Evolutionary conservation across 148 eudicot genomes (phyloP).

Genomic region (Chenopodium quinoa): DNA sequence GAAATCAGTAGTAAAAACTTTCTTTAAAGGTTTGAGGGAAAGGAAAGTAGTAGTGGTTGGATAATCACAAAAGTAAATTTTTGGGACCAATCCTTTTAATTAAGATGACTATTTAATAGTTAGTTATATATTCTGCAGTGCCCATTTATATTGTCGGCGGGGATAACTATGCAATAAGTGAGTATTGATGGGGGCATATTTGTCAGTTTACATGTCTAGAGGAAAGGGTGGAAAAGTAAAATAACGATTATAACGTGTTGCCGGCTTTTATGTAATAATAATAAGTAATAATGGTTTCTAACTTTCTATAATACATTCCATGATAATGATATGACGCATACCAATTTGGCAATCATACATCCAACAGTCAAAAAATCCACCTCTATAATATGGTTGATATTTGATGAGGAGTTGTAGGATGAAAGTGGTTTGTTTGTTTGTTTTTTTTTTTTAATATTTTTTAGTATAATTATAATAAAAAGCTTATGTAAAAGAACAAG

Average conservation of each 20-base stretch:
- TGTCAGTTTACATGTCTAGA: neutral
- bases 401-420: neutral
- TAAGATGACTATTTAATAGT: no score
- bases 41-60: no score
- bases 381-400: neutral
- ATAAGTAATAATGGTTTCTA: neutral
- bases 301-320: neutral
- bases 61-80: no score
- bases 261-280: neutral
- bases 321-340: constrained; percentile 1
- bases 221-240: neutral
- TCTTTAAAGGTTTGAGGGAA: no score
- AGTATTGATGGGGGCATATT: neutral
- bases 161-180: neutral
- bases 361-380: neutral
- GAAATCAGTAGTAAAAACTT: no score
- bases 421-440: neutral
- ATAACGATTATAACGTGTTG: neutral
- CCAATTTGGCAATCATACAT: constrained; percentile 2
- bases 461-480: no score
- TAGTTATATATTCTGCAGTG: no score
- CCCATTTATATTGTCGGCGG: neutral
- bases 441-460: no score
- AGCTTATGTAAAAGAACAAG: no score
- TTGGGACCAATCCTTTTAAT: neutral